Base-by-base conservation (phyloP, 345 rosid genomes). In the Syzygium aromaticum region DNA sequence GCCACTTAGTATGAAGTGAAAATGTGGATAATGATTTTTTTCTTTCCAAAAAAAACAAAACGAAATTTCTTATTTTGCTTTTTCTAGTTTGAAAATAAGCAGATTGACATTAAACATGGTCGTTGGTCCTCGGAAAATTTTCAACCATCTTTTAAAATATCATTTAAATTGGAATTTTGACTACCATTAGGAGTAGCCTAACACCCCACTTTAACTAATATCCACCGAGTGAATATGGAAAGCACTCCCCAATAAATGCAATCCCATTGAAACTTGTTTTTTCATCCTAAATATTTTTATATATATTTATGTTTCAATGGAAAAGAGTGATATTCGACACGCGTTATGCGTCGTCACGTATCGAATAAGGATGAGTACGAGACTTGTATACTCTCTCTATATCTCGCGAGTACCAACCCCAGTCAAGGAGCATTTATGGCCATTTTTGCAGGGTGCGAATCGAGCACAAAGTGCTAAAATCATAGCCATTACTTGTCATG, bases 151-250 rank as follows among this genome's bases (percentile, higher is more conserved):
- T n/a, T 61, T 12, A n/a, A 61, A 61, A 17, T 15, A 64, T 28
- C 11, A 16, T 64, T 64, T 5, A 2, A 28, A 16, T 64, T 7
- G 22, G 5, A 64, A 64, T 16, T 16, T 64, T 30, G 5, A 64
- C 12, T 30, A 64, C 22, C 16, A 28, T 1, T 28, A 15, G 11
- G 28, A 15, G 40, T 30, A 30, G 30, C 8, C 43, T 16, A 64
- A 64, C 40, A 30, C 5, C 46, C 46, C 9, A 0, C 73, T 61
- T 15, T n/a, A 59, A 59, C 15, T 27, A 59, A 59, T 6, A 59
- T 59, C 27, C 7, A 11, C 7, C 0, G 0, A n/a, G 8, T 1
- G 21, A 30, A 30, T 2, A 1, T 8, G 11, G 40, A 7, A 28
- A 15, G 8, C 3, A 15, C 11, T 64, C 21, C 73, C 40, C 3